These are phyloP conservation scores for Hevea brasiliensis DNA, from an alignment of 345 rosid species.

Conservation along the genomic window DNA sequence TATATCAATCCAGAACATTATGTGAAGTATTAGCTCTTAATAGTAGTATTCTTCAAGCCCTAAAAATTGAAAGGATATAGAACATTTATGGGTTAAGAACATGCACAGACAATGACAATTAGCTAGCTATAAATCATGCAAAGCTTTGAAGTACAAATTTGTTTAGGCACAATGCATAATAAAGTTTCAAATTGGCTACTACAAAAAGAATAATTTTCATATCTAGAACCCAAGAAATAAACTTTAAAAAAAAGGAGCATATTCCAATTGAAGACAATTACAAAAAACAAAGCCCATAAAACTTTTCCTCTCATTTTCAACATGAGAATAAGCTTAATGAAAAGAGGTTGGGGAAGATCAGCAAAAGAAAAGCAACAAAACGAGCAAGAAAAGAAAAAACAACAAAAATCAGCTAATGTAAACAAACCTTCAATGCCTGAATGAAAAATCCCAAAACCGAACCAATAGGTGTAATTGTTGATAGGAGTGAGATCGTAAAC, in stretches of 20 bases:
- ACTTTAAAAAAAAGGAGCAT: neutral
- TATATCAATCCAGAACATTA: neutral
- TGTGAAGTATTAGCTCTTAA: neutral
- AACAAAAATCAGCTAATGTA: neutral
- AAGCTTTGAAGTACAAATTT: neutral
- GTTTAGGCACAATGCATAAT: neutral
- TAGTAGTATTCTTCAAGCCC: neutral
- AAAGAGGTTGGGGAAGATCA: neutral
- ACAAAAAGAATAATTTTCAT: neutral
- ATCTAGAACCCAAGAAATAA: neutral
- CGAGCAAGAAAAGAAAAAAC: neutral
- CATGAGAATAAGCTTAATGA: neutral
- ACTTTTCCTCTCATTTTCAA: neutral
- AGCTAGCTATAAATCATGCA: neutral
- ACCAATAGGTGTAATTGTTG: constrained; percentile 76
- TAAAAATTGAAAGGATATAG: neutral
- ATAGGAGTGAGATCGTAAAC: constrained; percentile 86
- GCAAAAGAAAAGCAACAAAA: neutral
- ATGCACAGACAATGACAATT: neutral
- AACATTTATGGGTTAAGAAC: neutral
- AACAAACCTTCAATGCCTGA: constrained; percentile 83
- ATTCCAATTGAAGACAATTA: neutral
- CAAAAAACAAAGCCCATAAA: neutral
- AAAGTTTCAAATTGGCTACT: neutral
- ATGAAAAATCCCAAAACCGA: constrained; percentile 90